These are phyloP conservation scores for Fraxinus cuspidata DNA, from an alignment of 257 asterid species.

Conservation along the genomic window DNA sequence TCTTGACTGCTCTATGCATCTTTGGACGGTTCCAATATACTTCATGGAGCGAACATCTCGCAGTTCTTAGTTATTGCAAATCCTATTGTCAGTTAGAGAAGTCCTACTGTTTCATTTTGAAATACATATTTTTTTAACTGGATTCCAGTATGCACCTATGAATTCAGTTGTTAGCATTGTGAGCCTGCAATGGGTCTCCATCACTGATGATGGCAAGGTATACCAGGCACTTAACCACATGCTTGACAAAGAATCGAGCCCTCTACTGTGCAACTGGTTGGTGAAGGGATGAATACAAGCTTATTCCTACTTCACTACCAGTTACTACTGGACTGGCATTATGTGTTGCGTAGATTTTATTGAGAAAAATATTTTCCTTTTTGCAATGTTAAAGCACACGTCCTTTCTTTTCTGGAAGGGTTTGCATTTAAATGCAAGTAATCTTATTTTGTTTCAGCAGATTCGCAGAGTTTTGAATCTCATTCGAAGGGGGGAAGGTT, in stretches of 20 bases:
- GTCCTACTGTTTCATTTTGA: background rate
- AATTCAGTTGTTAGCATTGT: background rate
- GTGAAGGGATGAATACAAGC: background rate
- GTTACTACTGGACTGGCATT: background rate
- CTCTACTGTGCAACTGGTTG: background rate
- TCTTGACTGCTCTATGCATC: background rate
- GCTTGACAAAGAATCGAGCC: background rate
- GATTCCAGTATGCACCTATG: background rate
- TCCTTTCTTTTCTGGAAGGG: background rate
- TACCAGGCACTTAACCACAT: background rate
- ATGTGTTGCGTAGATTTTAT: background rate
- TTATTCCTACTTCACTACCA: background rate
- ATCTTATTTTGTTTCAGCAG: slow-evolving; percentile 45
- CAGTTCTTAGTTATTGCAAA: background rate
- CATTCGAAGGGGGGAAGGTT: slow-evolving; percentile 90
- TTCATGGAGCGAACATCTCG: background rate
- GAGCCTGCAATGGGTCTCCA: background rate
- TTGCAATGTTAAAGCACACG: background rate
- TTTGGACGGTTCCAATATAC: background rate
- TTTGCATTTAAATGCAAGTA: background rate
- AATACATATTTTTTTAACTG: too few relatives aligned
- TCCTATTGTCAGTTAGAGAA: background rate
- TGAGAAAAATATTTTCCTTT: background rate
- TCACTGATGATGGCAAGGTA: background rate
- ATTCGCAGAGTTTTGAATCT: slow-evolving; percentile 90